Evolutionary conservation across 345 rosid genomes (phyloP), one percentile per base, ranked within the genome.

Genomic region (Microthlaspi erraticum): DNA sequence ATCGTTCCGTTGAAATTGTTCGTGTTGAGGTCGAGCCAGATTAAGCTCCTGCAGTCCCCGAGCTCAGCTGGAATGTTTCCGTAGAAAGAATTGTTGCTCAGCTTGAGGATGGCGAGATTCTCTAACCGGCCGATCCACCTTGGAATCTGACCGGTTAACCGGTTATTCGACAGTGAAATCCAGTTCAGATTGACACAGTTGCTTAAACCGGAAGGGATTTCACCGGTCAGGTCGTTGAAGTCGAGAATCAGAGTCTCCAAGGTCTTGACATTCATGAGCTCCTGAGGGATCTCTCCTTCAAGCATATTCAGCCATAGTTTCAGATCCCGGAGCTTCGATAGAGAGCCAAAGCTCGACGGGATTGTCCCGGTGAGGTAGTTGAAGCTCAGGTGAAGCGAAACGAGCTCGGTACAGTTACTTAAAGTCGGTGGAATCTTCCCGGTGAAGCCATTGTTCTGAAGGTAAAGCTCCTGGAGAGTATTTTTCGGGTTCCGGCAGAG

Each of bases 1-100:
- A 94, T 92, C 3, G 85, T 75, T 7, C 97, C 98, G 60, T 55
- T 82, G 70, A 94, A 81, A 13, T 0, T 12, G 78, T 94, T 94
- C 61, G 91, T 82, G 62, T 94, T 94, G 45, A 94, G 88, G 81
- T 92, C 99, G 63, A 94, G 69, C 99, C 99, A 94, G 49, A 94
- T 85, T 78, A 94, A 78, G 85, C 99, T 94, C 14, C 79, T 68
- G 54, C 93, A 87, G 20, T 94, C 91, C 1, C 99, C 99, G 3
- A 94, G 89, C 92, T 92, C 92, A 0, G 83, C 86, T 2, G 99
- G 99, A 57, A 94, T 89, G 31, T 83, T 78, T 1, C 98, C 99
- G 8, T 56, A 64, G 70, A 94, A 85, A 0, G 98, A 82, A 77
- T 94, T 94, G 78, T 91, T 89, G 81, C 99, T 94, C 31, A 94